A percentile compares a stretch with the other conserved stretches of the same genome.
phyloP scores from a whole-genome alignment of 2,329 filamentous ascomycete species.

The Penicillium aurantiogriseum region DNA sequence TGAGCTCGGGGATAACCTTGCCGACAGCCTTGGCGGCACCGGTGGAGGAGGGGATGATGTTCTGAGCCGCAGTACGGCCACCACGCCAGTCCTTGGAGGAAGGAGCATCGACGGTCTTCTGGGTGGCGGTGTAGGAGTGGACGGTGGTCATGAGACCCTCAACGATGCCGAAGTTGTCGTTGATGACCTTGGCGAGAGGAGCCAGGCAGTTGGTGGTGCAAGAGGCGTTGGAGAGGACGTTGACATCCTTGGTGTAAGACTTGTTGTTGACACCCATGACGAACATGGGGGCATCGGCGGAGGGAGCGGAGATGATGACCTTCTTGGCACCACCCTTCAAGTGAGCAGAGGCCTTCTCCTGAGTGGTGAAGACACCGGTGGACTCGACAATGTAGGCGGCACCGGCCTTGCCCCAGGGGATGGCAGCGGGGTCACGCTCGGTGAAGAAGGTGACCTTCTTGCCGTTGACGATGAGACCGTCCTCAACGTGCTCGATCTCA shows the following conservation, averaged over 20 bases:
- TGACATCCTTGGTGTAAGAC: conserved; percentile 83
- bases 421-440: conserved; percentile 83
- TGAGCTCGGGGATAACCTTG: conserved; percentile 97
- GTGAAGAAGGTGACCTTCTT: conserved; percentile 94
- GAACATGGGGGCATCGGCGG: conserved; percentile 93
- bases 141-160: conserved; percentile 99
- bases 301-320: conserved; percentile 67
- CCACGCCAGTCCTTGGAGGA: conserved; percentile 99
- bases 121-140: conserved; percentile 99
- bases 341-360: conserved; percentile 89
- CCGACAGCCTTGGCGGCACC: conserved; percentile 99
- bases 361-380: conserved; percentile 98
- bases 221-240: conserved; percentile 98
- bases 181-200: conserved; percentile 97
- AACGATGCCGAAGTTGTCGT: conserved; percentile 96
- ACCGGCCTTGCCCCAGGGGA: conserved; percentile 84
- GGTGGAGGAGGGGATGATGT: conserved; percentile 99
- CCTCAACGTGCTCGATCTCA: conserved; percentile 66
- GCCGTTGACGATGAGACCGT: conserved; percentile 83
- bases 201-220: conserved; percentile 99
- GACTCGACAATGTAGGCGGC: conserved; percentile 96
- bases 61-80: conserved; percentile 97
- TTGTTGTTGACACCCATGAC: conserved; percentile 99
- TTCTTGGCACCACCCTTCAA: conserved; percentile 98
- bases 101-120: conserved; percentile 98